Evolutionary conservation across 2,329 filamentous ascomycete genomes (phyloP).

Genomic region (Trichoderma asperellum): DNA sequence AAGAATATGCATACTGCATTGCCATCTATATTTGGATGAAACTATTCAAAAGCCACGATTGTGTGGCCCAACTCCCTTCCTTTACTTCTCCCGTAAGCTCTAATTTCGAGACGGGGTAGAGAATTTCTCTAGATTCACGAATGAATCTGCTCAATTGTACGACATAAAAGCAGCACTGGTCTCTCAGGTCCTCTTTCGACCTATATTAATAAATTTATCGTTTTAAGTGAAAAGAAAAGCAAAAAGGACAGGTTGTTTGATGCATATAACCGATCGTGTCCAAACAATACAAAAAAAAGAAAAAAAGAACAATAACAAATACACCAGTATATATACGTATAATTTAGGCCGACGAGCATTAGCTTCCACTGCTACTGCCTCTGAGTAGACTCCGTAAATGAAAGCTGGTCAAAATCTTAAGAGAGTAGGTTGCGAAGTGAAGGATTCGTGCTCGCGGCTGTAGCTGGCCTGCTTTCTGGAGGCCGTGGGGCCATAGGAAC

Average conservation of each 20-base stretch:
- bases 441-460: constrained; percentile 76
- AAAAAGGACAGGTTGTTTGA: background rate
- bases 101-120: background rate
- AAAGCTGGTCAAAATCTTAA: constrained; percentile 42
- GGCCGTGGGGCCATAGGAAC: constrained; percentile 38
- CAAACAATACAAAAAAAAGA: background rate
- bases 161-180: constrained; percentile 11
- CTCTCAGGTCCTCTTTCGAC: background rate
- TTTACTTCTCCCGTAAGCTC: background rate
- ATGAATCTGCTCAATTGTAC: background rate
- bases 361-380: background rate
- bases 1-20: background rate
- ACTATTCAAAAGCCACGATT: background rate
- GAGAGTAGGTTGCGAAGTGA: constrained; percentile 75
- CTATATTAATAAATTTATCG: background rate
- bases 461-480: constrained; percentile 52
- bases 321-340: background rate
- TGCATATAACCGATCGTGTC: background rate
- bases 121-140: background rate
- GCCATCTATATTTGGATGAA: background rate
- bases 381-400: background rate
- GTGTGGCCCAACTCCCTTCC: background rate
- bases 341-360: background rate
- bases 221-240: background rate
- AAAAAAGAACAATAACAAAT: background rate